phyloP scores from a whole-genome alignment of 352 stramenopile species.

The Globisporangium carolinianum region DNA sequence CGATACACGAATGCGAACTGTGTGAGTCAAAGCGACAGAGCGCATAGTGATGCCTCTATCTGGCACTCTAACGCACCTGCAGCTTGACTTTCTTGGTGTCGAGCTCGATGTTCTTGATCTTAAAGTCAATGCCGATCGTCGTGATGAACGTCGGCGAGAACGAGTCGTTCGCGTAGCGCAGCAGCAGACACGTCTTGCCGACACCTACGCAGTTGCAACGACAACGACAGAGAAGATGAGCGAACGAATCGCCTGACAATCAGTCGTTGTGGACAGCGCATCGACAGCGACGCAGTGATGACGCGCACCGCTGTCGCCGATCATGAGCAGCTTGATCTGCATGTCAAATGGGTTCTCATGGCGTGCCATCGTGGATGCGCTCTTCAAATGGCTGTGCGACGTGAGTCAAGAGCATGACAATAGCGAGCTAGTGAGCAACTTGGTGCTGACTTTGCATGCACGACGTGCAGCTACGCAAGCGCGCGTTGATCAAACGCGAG shows the following conservation, averaged over 20 bases:
- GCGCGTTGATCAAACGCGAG: too few species aligned
- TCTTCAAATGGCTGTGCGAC: too few species aligned
- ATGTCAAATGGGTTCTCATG: conserved; percentile 94
- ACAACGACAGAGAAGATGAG: too few species aligned
- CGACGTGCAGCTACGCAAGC: too few species aligned
- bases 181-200: conserved; percentile 84
- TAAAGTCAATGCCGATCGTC: conserved; percentile 89
- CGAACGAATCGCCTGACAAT: too few species aligned
- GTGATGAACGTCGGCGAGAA: conserved; percentile 90
- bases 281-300: too few species aligned
- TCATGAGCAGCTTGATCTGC: conserved; percentile 98
- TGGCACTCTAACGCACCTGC: conserved; percentile 31
- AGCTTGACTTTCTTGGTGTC: conserved; percentile 98
- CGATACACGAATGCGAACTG: too few species aligned
- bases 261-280: conserved; percentile 11
- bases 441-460: too few species aligned
- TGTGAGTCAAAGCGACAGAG: background rate
- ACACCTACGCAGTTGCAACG: conserved; percentile 38
- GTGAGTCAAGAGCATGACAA: too few species aligned
- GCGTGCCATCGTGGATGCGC: conserved; percentile 59
- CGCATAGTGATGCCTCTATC: background rate
- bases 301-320: conserved; percentile 89
- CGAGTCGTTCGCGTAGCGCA: conserved; percentile 87
- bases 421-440: too few species aligned
- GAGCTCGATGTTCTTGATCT: conserved; percentile 90